Base-by-base conservation (phyloP, 306 rosid genomes). In the Quercus mongolica region DNA sequence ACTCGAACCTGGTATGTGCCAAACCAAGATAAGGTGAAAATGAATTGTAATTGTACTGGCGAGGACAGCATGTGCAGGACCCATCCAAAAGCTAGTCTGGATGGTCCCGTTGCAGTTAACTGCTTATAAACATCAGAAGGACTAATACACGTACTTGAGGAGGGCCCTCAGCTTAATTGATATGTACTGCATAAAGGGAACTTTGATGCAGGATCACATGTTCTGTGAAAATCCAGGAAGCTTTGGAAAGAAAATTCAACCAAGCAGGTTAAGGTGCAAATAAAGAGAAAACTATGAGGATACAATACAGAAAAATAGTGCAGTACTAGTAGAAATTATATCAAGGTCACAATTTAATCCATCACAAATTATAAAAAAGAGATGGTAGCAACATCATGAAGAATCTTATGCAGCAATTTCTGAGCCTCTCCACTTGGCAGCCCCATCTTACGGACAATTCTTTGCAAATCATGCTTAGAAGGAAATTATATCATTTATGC, bases 101-200 rank as follows among this genome's bases (percentile, higher is more conserved):
- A 79, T 76, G 86, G 21, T 71, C 82, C 82, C 61, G 69, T 23
- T 61, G 14, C 62, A n/a, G 57, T 52, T 4, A 56, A 54, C 46
- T 59, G 57, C 20, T 23, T 49, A 23, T 23, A 13, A 54, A 12
- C 59, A 80, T 35, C 54, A 64, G 35, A 54, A 71, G 83, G 79
- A 83, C 80, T 76, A 55, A 38, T 26, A 56, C 65, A 79, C 55
- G 91, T 81, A 83, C 85, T 76, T 69, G 71, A 73, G 57, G 75
- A 78, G 78, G 85, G 35, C 55, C 84, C 80, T 80, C 56, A 31
- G 55, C n/a, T 72, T 73, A 38, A 56, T 41, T 81, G 78, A 41
- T 52, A 68, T 44, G 83, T 77, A 79, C 76, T 38, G 57, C 41
- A 28, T 74, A 35, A 35, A 68, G 65, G 56, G 73, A 71, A 63